Evolutionary conservation across 768 basidiomycete species (phyloP).

Genomic region (Hebeloma cylindrosporum): DNA sequence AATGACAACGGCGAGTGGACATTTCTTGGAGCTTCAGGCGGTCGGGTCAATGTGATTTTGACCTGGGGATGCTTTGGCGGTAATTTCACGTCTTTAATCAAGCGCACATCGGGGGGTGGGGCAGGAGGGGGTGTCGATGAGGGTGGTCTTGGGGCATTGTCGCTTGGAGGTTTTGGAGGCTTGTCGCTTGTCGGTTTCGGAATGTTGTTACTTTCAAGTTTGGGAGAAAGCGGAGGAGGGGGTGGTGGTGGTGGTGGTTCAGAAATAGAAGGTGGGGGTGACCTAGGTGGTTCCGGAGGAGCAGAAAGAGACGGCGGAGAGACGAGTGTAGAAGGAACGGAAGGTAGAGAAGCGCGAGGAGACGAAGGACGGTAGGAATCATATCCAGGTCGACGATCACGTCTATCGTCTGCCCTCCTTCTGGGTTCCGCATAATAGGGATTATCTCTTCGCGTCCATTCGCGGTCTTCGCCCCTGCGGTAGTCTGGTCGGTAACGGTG

Average conservation of each 20-base stretch:
- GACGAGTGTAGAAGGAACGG: not conserved
- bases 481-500: conserved; percentile 27
- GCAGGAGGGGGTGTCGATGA: conserved; percentile 29
- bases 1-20: conserved; percentile 40
- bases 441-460: conserved; percentile 34
- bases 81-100: conserved; percentile 32
- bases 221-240: conserved; percentile 30
- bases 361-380: conserved; percentile 21
- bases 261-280: conserved; percentile 15
- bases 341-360: conserved; percentile 32
- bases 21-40: conserved; percentile 46
- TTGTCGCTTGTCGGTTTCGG: too few species aligned
- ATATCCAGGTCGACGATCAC: too few species aligned
- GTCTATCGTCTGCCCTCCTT: conserved; percentile 20
- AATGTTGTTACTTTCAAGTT: too few species aligned
- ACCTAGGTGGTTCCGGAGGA: conserved; percentile 3
- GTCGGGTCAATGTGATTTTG: conserved; percentile 47
- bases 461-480: conserved; percentile 32
- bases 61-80: conserved; percentile 38
- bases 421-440: conserved; percentile 13
- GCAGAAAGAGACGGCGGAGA: conserved; percentile 14
- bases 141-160: conserved; percentile 26
- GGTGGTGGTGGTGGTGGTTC: conserved; percentile 20
- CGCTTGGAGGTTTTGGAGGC: conserved; percentile 18
- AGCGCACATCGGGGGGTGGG: conserved; percentile 29